Base-by-base conservation (phyloP, 345 rosid genomes). In the Boechera divaricarpa region DNA sequence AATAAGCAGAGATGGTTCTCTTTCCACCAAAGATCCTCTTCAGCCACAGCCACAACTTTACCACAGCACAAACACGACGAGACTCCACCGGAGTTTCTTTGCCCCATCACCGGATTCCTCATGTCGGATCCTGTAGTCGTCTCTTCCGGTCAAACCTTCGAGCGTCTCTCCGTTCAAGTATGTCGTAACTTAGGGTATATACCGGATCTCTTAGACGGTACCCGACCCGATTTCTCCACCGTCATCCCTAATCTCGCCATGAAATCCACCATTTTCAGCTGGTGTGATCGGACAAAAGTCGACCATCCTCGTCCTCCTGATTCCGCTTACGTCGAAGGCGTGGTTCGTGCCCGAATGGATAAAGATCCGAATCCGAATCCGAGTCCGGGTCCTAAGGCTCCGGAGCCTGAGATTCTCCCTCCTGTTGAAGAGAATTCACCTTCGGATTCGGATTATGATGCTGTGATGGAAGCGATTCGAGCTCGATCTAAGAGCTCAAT, bases 91-190 rank as follows among this genome's bases (percentile, higher is more conserved):
- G 98, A 94, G 61, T 90, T 91, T 72, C 33, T 89, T 4, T 94
- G 98, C 47, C 93, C 98, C 1, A 67, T 94, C 65, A 82, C 92
- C 9, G 91, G 86, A 1, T 82, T 81, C 10, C 74, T 94, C 38
- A 94, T 94, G 97, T 78, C 82, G 42, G 96, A 94, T 77, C 98
- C 98, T 0, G 96, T 91, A 5, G 90, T 94, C 62, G 90, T 94
- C 29, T 77, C 94, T 38, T 85, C 98, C 4, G 98, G 98, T 35
- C 98, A 94, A 62, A 86, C 96, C 28, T 94, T 89, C 62, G 98
- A 94, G 54, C 87, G 94, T 26, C 74, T 82, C 69, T 85, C 88
- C 42, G 90, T 94, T 60, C 86, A 90, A 15, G 91, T 88, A 42
- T 90, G 98, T 67, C 82, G 79, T 21, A 79, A 87, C 52, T 77